Base-by-base conservation (phyloP, 2,329 filamentous ascomycete species). In the Epichloe aotearoae region DNA sequence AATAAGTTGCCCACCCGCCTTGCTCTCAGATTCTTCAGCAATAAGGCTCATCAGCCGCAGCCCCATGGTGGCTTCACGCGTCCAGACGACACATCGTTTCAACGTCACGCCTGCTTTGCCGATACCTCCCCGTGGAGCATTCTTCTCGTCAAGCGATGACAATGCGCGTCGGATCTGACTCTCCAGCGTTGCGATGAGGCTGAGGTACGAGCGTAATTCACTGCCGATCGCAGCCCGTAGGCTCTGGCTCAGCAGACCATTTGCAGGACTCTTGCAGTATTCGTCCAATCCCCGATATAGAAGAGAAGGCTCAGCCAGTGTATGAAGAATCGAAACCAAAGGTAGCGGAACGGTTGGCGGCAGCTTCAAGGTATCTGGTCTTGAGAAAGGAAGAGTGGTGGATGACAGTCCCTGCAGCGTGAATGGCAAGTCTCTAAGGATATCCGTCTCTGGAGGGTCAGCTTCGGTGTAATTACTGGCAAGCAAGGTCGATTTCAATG, bases 71-170 rank as follows among this genome's bases (percentile, higher is more conserved):
- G 93, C 88, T 66, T 98, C 94, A 58, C 91, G 81, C 8, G 90
- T 97, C 94, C 94, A 98, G 23, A 98, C 86, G 3, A 98, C 86
- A 60, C 91, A 97, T 63, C 93, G 77, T 66, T 97, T 97, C 47
- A 98, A 72, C 0, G 93, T 98, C 14, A 98, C 91, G 2, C 90
- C 89, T 1, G 87, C 84, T 59, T 90, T 93, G 5, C 88, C 84
- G 49, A 94, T 81, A 2, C 84, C 84, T 43, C 79, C 77, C 45
- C 83, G 76, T 2, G 85, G 80, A 4, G 79, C 78, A 2, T 73
- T 71, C 48, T 73, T 71, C 48, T 85, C 80, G 55, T 87, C 81
- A n/a, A 93, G 70, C 7, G 84, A 80, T 5, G 83, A 76, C 46
- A 97, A 70, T 1, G 90, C 89, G 54, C 86, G 77, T 52, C 91